Evolutionary conservation across 768 basidiomycete genomes (phyloP), one percentile per base, ranked within the genome.

Genomic region (Boletus rubropictus): DNA sequence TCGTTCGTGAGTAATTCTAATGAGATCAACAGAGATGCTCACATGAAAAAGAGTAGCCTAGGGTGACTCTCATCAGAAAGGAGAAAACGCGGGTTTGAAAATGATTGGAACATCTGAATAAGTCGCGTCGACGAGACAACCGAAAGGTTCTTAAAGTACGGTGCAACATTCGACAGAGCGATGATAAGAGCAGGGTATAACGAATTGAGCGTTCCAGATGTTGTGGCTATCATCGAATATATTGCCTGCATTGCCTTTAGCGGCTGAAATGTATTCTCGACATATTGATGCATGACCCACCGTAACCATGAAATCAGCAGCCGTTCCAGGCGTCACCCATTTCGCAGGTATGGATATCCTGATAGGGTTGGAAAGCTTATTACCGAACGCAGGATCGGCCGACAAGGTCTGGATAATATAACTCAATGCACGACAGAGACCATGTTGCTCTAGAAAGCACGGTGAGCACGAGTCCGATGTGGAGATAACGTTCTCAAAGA

Each of bases 21-120:
- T 12, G 9, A 52, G 39, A 27, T 11, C 11, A 38, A 24, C 5
- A 17, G 10, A 38, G 27, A 22, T 22, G 65, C 80, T 51, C 52
- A 90, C 89, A 93, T 84, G 64, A 91, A 96, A 68, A 89, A 98
- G 27, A 97, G 75, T 25, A 97, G 69, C 51, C 96, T 72, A 1
- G 96, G 96, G 61, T 97, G 92, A 7, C 94, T 91, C 66, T 97
- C 96, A 52, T 98, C 96, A 3, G 89, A 84, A 17, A 99, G 69
- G 28, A 98, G 70, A 66, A 97, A 97, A 3, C 82, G 70, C 0
- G 96, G 89, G 49, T 85, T 89, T 5, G 91, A 84, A 62, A 99
- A 95, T 0, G 95, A 90, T 24, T 79, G 84, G 68, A 96, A 91
- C 6, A 98, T 77, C 65, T 96, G 92, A 29, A 94, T 63, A 7